phyloP scores from a whole-genome alignment of 1,139 yeast species.

The Taphrina communis region DNA sequence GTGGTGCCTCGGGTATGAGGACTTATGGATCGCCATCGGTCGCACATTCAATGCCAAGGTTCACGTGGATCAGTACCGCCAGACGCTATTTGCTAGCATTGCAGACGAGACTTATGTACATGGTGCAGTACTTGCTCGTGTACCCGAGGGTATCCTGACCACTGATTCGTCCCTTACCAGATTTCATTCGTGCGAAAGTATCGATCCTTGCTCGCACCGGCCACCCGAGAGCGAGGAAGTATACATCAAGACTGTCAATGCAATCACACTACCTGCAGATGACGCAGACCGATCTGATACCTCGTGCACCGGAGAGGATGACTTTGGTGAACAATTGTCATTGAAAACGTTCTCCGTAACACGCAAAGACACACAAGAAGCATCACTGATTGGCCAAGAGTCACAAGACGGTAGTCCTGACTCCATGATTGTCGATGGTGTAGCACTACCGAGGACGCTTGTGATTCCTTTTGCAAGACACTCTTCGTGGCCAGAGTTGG shows the following conservation, averaged over 20 bases:
- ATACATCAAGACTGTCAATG: constrained; percentile 33
- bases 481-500: constrained; percentile 45
- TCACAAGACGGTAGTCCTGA: constrained; percentile 17
- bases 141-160: constrained; percentile 44
- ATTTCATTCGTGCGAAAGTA: constrained; percentile 50
- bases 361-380: neutral
- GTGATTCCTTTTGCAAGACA: constrained; percentile 45
- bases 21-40: constrained; percentile 58
- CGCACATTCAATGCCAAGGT: constrained; percentile 52
- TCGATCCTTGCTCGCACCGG: constrained; percentile 24
- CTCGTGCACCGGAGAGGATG: constrained; percentile 9
- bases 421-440: constrained; percentile 1
- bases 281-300: neutral
- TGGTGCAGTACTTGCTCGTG: constrained; percentile 3
- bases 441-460: constrained; percentile 31
- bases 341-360: constrained; percentile 33
- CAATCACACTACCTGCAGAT: neutral
- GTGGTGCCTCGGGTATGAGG: constrained; percentile 62
- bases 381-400: constrained; percentile 25
- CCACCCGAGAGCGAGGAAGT: constrained; percentile 25
- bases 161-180: constrained; percentile 47
- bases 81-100: constrained; percentile 48
- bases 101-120: constrained; percentile 32
- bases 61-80: constrained; percentile 51
- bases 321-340: constrained; percentile 12